phyloP scores from a whole-genome alignment of 2,329 filamentous ascomycete genomes.

The Hysterium pulicare region DNA sequence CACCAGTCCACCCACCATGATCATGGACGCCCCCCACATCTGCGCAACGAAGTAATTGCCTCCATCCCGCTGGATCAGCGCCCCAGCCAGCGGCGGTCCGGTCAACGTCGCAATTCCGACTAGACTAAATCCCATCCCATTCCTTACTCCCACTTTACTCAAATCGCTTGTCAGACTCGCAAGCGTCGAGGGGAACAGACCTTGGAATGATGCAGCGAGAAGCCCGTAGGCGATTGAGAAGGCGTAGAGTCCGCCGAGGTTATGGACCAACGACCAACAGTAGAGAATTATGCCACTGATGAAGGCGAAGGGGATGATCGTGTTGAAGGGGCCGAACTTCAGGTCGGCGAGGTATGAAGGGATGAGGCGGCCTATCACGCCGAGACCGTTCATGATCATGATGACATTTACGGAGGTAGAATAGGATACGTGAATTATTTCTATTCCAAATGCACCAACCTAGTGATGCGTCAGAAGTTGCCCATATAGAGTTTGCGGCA shows the following conservation, averaged over 20 bases:
- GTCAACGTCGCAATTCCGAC: constrained; percentile 34
- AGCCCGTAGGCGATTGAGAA: constrained; percentile 47
- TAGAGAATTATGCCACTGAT: constrained; percentile 50
- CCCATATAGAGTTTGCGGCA: too few relatives aligned
- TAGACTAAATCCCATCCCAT: constrained; percentile 37
- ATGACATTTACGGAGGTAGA: constrained; percentile 53
- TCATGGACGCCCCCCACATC: constrained; percentile 12
- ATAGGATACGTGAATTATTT: constrained; percentile 47
- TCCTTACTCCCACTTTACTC: constrained; percentile 32
- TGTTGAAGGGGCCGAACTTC: constrained; percentile 54
- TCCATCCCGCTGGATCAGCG: constrained; percentile 25
- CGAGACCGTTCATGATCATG: constrained; percentile 56
- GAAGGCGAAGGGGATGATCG: constrained; percentile 51
- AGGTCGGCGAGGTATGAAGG: constrained; percentile 54
- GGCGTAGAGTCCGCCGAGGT: constrained; percentile 36
- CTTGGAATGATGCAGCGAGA: constrained; percentile 44
- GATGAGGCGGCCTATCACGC: constrained; percentile 54
- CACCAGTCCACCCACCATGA: constrained; percentile 21
- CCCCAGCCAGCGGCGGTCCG: constrained; percentile 34
- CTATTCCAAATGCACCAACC: constrained; percentile 37
- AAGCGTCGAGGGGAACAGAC: constrained; percentile 44
- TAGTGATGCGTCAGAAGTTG: constrained; percentile 23
- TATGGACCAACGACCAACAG: constrained; percentile 54
- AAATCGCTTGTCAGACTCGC: constrained; percentile 46
- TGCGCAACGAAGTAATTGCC: constrained; percentile 30